Percentiles rank a stretch among this genome's conserved stretches.
phyloP scores from a whole-genome alignment of 768 basidiomycete genomes.

The Cantharellus anzutake region DNA sequence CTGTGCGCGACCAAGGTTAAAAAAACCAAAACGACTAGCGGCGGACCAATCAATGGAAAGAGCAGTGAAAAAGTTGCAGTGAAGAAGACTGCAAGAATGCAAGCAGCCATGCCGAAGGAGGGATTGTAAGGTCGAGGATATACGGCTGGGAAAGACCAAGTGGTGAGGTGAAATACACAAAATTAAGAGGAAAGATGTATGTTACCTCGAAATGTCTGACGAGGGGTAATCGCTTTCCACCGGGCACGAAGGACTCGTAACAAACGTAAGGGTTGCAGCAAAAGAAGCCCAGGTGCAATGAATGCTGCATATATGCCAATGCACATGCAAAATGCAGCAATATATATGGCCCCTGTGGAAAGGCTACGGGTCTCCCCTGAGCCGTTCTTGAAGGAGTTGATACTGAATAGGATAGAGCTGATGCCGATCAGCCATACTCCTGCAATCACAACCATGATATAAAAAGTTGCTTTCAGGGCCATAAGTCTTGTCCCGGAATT shows the following conservation, averaged over 20 bases:
- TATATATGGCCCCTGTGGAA: conserved; percentile 54
- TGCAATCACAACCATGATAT: conserved; percentile 31
- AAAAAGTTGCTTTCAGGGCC: conserved; percentile 46
- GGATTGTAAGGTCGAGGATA: conserved; percentile 58
- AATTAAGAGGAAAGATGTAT: conserved; percentile 10
- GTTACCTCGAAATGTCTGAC: conserved; percentile 58
- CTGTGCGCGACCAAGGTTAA: conserved; percentile 61
- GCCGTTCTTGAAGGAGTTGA: conserved; percentile 33
- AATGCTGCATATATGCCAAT: conserved; percentile 46
- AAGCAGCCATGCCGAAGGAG: conserved; percentile 43
- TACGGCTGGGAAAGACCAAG: conserved; percentile 27
- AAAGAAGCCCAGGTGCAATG: conserved; percentile 45
- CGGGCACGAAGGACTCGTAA: conserved; percentile 38
- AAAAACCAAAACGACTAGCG: conserved; percentile 43
- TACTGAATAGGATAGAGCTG: conserved; percentile 52
- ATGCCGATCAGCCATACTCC: conserved; percentile 43
- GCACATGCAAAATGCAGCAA: conserved; percentile 38
- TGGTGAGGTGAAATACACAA: background rate
- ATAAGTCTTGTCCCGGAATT: conserved; percentile 41
- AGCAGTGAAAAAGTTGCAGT: conserved; percentile 55
- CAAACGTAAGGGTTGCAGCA: conserved; percentile 52
- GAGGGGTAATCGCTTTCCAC: conserved; percentile 45
- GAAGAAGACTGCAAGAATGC: conserved; percentile 48
- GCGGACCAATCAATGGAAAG: conserved; percentile 59
- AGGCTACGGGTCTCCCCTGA: conserved; percentile 23